phyloP scores from a whole-genome alignment of 371 early-diverging fungal genomes.

The Circinella umbellata region DNA sequence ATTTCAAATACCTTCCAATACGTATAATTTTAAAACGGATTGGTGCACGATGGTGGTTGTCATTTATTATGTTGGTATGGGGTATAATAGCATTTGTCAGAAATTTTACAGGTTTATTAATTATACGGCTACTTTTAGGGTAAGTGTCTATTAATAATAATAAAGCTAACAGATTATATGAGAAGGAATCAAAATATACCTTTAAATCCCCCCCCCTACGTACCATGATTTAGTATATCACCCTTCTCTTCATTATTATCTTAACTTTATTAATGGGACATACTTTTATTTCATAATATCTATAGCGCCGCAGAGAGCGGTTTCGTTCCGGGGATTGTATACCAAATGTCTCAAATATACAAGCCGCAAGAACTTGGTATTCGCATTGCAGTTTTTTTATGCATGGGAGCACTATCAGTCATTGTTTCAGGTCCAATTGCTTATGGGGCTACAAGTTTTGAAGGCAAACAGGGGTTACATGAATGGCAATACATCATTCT shows the following conservation, averaged over 20 bases:
- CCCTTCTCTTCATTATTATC: no score
- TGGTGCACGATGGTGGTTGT: constrained; percentile 45
- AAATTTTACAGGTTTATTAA: constrained; percentile 32
- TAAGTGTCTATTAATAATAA: constrained; percentile 1
- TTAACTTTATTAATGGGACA: no score
- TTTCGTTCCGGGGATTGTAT: constrained; percentile 32
- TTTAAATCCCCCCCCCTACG: no score
- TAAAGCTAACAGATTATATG: no score
- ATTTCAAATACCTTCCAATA: constrained; percentile 52
- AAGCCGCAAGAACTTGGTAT: constrained; percentile 30
- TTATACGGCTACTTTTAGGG: constrained; percentile 31
- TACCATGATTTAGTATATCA: no score
- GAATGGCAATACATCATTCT: constrained; percentile 53
- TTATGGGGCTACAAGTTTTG: constrained; percentile 35
- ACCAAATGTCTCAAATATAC: constrained; percentile 31
- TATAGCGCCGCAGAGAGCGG: constrained; percentile 29
- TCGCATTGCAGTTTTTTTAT: constrained; percentile 21
- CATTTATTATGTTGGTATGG: constrained; percentile 49
- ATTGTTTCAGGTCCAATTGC: constrained; percentile 26
- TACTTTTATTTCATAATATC: neutral
- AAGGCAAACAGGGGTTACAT: constrained; percentile 32
- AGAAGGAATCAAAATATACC: no score
- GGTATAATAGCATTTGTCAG: constrained; percentile 35
- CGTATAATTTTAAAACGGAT: constrained; percentile 38
- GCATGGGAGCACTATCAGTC: constrained; percentile 23